Evolutionary conservation across 1,284 basidiomycete genomes (phyloP).

Genomic region (Caloboletus firmus): DNA sequence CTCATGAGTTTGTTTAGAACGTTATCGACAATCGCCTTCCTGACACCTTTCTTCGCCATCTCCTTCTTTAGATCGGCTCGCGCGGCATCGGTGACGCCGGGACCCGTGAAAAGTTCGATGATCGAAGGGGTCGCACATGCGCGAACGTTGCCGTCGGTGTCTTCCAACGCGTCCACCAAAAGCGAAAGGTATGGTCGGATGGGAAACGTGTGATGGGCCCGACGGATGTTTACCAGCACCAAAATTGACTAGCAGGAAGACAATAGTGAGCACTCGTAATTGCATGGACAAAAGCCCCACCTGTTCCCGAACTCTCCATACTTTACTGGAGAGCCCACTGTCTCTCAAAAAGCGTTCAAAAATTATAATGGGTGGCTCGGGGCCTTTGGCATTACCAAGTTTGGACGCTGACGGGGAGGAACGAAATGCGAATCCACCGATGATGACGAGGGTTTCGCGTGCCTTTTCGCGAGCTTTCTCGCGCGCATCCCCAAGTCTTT

Average conservation of each 20-base stretch:
- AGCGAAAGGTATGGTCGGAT: constrained; percentile 79
- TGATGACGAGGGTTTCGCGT: constrained; percentile 67
- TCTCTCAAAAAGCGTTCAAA: constrained; percentile 81
- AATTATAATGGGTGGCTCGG: constrained; percentile 70
- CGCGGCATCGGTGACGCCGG: constrained; percentile 80
- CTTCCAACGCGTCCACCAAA: constrained; percentile 85
- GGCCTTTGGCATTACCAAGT: constrained; percentile 66
- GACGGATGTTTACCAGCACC: constrained; percentile 66
- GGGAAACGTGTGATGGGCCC: constrained; percentile 70
- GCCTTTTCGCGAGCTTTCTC: constrained; percentile 76
- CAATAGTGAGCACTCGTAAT: background rate
- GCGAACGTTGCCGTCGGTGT: constrained; percentile 87
- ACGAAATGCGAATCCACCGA: constrained; percentile 72
- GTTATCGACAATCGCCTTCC: constrained; percentile 81
- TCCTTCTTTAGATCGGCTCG: constrained; percentile 93
- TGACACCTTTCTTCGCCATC: constrained; percentile 78
- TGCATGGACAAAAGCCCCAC: constrained; percentile 41
- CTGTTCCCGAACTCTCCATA: constrained; percentile 82
- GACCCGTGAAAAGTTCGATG: constrained; percentile 81
- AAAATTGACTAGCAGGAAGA: constrained; percentile 53
- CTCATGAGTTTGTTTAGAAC: constrained; percentile 63
- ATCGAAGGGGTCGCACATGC: constrained; percentile 81
- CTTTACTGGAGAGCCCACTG: constrained; percentile 71
- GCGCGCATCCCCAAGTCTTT: constrained; percentile 77
- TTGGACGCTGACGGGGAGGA: constrained; percentile 45